phyloP scores from a whole-genome alignment of 225 moss, liverwort and hornwort species.

The Sphagnum contortum region DNA sequence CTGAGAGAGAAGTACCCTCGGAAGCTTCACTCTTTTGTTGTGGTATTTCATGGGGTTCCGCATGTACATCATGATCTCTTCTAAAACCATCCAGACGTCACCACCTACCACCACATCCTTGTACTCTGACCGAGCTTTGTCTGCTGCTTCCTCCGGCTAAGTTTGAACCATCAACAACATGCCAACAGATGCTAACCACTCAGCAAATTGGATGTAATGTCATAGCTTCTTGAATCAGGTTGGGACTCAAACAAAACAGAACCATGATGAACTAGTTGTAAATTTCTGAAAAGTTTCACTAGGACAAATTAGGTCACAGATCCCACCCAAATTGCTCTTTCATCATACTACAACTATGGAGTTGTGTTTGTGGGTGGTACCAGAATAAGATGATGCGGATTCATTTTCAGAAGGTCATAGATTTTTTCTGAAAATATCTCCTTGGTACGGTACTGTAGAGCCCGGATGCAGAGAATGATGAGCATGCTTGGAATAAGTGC shows the following conservation, averaged over 20 bases:
- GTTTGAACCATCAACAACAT: too few species aligned
- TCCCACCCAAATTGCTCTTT: too few species aligned
- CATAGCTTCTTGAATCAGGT: too few species aligned
- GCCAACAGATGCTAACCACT: too few species aligned
- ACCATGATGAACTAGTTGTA: too few species aligned
- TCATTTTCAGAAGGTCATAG: constrained; percentile 89
- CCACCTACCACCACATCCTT: constrained; percentile 98
- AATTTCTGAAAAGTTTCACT: too few species aligned
- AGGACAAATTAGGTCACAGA: too few species aligned
- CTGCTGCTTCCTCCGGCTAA: constrained; percentile 96
- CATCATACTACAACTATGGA: too few species aligned
- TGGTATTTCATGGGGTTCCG: constrained; percentile 87
- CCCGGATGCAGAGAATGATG: constrained; percentile 71
- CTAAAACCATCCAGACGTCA: constrained; percentile 96
- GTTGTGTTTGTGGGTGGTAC: constrained; percentile 14
- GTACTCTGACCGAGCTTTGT: constrained; percentile 86
- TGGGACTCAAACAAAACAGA: too few species aligned
- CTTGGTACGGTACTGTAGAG: constrained; percentile 52
- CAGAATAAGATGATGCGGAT: constrained; percentile 75
- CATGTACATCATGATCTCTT: constrained; percentile 97
- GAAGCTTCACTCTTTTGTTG: constrained; percentile 68
- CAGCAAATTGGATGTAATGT: too few species aligned
- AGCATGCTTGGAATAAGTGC: constrained; percentile 59
- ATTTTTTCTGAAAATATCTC: constrained; percentile 72
- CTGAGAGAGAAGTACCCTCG: constrained; percentile 46